phyloP scores from a whole-genome alignment of 768 basidiomycete genomes.

The Russula dissimulans region DNA sequence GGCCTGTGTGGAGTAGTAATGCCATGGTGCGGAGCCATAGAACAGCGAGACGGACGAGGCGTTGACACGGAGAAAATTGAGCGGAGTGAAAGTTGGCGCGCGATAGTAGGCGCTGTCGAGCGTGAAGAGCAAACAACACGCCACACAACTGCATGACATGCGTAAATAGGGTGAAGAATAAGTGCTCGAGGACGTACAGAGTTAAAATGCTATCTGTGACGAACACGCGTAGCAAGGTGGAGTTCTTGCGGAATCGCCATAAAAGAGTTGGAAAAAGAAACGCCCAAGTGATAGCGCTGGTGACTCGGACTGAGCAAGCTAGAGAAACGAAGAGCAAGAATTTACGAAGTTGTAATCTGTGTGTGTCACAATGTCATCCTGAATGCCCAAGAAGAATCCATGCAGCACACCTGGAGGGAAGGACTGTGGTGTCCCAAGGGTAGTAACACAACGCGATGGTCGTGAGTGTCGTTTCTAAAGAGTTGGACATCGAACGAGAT shows the following conservation, averaged over 20 bases:
- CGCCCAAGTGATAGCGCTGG: conserved; percentile 80
- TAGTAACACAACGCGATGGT: conserved; percentile 69
- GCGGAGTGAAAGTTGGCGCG: conserved; percentile 56
- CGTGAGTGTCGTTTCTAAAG: conserved; percentile 80
- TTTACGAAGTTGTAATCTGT: conserved; percentile 26
- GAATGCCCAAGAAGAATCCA: not conserved
- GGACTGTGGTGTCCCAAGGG: conserved; percentile 45
- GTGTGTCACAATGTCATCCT: conserved; percentile 14
- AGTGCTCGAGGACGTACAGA: conserved; percentile 32
- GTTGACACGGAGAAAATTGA: conserved; percentile 80
- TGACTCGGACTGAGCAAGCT: conserved; percentile 79
- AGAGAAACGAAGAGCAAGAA: conserved; percentile 57
- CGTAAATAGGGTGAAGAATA: not conserved
- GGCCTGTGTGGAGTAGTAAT: conserved; percentile 83
- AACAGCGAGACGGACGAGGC: conserved; percentile 82
- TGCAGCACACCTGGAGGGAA: conserved; percentile 18
- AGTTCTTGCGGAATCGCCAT: conserved; percentile 40
- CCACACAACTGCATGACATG: conserved; percentile 6
- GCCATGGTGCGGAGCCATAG: conserved; percentile 80
- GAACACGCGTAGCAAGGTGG: conserved; percentile 26
- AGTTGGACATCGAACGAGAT: conserved; percentile 87
- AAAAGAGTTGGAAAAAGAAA: conserved; percentile 54
- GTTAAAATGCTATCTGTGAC: conserved; percentile 32
- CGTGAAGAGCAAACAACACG: conserved; percentile 14
- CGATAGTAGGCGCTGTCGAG: conserved; percentile 70